phyloP scores from a whole-genome alignment of 2,329 filamentous ascomycete genomes.

The Hymenotorrendiella dingleyae region DNA sequence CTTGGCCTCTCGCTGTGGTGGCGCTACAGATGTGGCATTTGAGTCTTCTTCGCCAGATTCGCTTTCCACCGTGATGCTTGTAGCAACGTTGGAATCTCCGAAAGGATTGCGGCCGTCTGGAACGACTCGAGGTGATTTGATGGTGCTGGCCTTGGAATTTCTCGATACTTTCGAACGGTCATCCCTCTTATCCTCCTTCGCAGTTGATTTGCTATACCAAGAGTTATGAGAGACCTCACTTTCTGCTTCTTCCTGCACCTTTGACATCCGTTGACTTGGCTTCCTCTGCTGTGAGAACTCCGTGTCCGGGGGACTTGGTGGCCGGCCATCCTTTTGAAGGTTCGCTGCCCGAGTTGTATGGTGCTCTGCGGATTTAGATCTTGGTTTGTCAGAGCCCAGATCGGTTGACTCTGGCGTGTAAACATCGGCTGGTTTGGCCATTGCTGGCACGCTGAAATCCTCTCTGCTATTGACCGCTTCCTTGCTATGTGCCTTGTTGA shows the following conservation, averaged over 20 bases:
- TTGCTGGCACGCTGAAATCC: constrained; percentile 21
- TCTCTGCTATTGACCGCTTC: constrained; percentile 62
- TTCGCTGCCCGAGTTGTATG: constrained; percentile 36
- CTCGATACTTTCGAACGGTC: constrained; percentile 50
- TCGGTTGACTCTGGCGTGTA: constrained; percentile 71
- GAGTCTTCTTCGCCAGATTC: constrained; percentile 27
- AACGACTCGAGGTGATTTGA: constrained; percentile 33
- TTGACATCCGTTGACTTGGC: constrained; percentile 30
- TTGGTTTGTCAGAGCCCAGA: constrained; percentile 45
- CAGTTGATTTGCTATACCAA: constrained; percentile 30
- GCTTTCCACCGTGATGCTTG: constrained; percentile 18
- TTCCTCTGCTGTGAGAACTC: constrained; percentile 44
- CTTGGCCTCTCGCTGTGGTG: constrained; percentile 30
- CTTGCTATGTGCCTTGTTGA: constrained; percentile 89
- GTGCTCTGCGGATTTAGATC: constrained; percentile 44
- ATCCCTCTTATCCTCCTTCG: constrained; percentile 29
- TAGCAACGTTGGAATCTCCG: constrained; percentile 7
- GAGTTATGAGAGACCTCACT: constrained; percentile 39
- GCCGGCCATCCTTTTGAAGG: constrained; percentile 41
- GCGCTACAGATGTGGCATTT: constrained; percentile 36
- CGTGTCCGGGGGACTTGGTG: constrained; percentile 60
- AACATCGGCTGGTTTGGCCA: constrained; percentile 26
- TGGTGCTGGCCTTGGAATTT: constrained; percentile 50
- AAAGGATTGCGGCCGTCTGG: constrained; percentile 30
- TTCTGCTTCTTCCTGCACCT: constrained; percentile 35